phyloP scores from a whole-genome alignment of 176 grass and related monocot species.

The Oryza coarctata region DNA sequence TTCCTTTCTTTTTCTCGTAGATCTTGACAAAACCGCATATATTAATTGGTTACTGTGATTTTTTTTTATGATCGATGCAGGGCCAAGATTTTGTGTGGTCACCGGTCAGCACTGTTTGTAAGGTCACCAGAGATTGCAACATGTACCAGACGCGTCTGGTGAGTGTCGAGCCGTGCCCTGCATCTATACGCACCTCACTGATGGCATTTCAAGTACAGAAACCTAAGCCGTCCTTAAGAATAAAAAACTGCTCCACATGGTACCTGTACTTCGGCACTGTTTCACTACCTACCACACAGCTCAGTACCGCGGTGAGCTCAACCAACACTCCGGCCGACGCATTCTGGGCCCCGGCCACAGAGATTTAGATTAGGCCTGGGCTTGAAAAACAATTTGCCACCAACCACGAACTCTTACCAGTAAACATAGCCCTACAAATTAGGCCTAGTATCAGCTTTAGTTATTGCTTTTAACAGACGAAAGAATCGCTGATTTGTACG shows the following conservation, averaged over 20 bases:
- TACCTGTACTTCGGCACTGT: constrained; percentile 9
- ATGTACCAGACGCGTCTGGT: neutral
- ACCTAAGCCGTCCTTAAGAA: neutral
- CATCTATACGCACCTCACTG: neutral
- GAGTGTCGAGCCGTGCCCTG: neutral
- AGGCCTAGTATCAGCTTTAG: neutral
- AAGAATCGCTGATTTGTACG: neutral
- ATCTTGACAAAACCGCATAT: no score
- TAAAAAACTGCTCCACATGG: constrained; percentile 15
- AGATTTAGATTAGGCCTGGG: neutral
- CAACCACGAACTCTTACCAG: neutral
- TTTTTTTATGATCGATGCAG: no score
- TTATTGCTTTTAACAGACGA: neutral
- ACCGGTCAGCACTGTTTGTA: no score
- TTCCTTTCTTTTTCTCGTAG: no score
- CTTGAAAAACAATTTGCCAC: neutral
- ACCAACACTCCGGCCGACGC: neutral
- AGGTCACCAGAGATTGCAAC: neutral
- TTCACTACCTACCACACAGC: neutral
- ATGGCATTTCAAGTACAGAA: neutral
- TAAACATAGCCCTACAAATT: neutral
- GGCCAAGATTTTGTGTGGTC: no score
- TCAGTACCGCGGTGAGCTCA: neutral
- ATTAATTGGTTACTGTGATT: no score
- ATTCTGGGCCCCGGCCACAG: neutral